Evolutionary conservation across 2,329 filamentous ascomycete genomes (phyloP).

Genomic region (Hypomyces rosellus): DNA sequence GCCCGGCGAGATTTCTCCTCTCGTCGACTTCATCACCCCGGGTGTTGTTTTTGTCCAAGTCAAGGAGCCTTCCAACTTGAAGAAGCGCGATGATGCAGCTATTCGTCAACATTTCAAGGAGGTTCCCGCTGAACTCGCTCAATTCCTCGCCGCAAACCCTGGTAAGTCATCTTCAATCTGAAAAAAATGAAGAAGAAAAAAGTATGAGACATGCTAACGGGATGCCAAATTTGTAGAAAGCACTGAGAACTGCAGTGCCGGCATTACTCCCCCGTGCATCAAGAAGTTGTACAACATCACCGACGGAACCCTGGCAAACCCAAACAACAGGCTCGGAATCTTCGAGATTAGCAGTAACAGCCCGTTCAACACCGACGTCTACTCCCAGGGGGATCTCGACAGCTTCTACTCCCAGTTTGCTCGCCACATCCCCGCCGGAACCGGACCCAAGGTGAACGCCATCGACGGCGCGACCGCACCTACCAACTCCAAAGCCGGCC

Average conservation of each 20-base stretch:
- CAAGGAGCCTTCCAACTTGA: not conserved
- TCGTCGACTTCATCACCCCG: constrained; percentile 37
- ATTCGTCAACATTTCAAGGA: not conserved
- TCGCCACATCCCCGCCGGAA: constrained; percentile 34
- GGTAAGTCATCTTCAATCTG: not conserved
- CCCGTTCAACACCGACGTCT: constrained; percentile 34
- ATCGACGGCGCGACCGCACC: constrained; percentile 43
- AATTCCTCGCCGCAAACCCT: not conserved
- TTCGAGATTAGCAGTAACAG: constrained; percentile 46
- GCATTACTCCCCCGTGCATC: constrained; percentile 51
- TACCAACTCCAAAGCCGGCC: constrained; percentile 25
- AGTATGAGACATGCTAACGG: not conserved
- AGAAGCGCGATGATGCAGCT: not conserved
- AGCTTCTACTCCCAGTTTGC: constrained; percentile 40
- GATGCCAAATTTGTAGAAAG: not conserved
- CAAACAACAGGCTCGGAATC: constrained; percentile 44
- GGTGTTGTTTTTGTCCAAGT: constrained; percentile 21
- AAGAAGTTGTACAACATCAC: constrained; percentile 42
- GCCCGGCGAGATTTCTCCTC: constrained; percentile 28
- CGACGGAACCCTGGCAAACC: constrained; percentile 25
- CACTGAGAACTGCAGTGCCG: constrained; percentile 38
- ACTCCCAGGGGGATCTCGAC: constrained; percentile 43
- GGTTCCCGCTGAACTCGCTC: not conserved
- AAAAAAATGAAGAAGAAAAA: too few species aligned
- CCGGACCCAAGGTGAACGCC: constrained; percentile 37